Base-by-base conservation (phyloP, 768 basidiomycete genomes). In the Strobilomyces confusus region DNA sequence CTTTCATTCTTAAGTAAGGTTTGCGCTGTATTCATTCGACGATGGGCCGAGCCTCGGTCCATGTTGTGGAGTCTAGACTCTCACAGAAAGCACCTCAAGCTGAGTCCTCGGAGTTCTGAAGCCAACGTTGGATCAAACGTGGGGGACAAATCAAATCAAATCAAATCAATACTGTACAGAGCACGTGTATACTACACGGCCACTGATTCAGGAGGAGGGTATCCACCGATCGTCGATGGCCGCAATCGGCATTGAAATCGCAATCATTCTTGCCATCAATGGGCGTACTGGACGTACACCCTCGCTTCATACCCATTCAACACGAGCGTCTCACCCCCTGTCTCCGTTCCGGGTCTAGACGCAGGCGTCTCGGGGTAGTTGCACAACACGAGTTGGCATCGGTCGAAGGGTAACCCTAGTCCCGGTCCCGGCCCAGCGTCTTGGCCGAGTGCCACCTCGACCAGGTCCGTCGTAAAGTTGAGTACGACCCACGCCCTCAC, bases 401-500 rank as follows among this genome's bases (percentile, higher is more conserved):
- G 32, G 32, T 50, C 22, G 20, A 46, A 20, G 57, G 29, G 19
- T 12, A 55, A 25, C 17, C 61, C 44, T 6, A 46, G 13, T 43
- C 49, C 51, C 13, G 15, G 5, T 15, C 15, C 36, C 36, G 20
- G 5, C 3, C 42, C 25, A 6, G 5, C 9, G 11, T 41, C 11
- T 2, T 5, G 15, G 20, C 25, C 44, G 2, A 56, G 9, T 3
- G 51, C 56, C 44, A 65, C 52, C 45, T 51, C 48, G 14, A 69
- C 64, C 2, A 56, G 61, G 11, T 69, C 62, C 25, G 59, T 63
- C 0, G 66, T 58, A 32, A 84, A 81, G 55, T 82, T 83, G 49
- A 84, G 68, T 14, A 82, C 15, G 6, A 82, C 71, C 20, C 81
- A 59, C 2, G 66, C 73, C 4, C 62, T 62, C 1, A 43, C 50